Conservation (phyloP, 345 rosid genomes). For the Excoecaria agallocha region DNA sequence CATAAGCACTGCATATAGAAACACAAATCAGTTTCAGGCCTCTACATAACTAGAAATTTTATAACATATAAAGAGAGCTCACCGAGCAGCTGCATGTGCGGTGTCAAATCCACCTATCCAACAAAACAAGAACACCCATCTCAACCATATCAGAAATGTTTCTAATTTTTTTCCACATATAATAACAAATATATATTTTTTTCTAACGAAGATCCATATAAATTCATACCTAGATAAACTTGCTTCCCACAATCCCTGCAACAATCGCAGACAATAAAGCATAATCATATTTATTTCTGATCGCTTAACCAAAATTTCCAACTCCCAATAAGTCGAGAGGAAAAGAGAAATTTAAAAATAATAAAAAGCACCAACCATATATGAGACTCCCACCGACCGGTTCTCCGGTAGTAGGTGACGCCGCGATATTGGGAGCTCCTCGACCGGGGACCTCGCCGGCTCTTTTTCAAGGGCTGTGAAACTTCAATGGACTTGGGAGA, state of each 20-base stretch:
- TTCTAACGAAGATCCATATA: slow-evolving; percentile 6
- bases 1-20: slow-evolving; percentile 67
- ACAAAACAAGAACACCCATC: slow-evolving; percentile 11
- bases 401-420: slow-evolving; percentile 92
- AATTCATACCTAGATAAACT: slow-evolving; percentile 82
- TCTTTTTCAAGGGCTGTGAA: slow-evolving; percentile 71
- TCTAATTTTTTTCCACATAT: neutral
- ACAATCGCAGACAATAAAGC: slow-evolving; percentile 15
- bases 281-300: slow-evolving; percentile 3
- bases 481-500: slow-evolving; percentile 40
- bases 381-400: slow-evolving; percentile 99
- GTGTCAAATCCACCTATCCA: slow-evolving; percentile 96
- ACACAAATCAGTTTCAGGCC: neutral
- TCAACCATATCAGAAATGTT: slow-evolving; percentile 13
- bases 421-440: slow-evolving; percentile 97
- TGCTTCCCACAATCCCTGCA: slow-evolving; percentile 99
- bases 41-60: no score
- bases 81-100: slow-evolving; percentile 99
- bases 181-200: neutral
- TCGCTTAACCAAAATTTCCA: neutral
- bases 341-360: neutral
- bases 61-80: slow-evolving; percentile 5
- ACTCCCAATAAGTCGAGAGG: neutral
- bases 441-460: slow-evolving; percentile 94
- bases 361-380: slow-evolving; percentile 54